Conservation (phyloP, 2,329 filamentous ascomycete genomes). For the Cercospora sojina region DNA sequence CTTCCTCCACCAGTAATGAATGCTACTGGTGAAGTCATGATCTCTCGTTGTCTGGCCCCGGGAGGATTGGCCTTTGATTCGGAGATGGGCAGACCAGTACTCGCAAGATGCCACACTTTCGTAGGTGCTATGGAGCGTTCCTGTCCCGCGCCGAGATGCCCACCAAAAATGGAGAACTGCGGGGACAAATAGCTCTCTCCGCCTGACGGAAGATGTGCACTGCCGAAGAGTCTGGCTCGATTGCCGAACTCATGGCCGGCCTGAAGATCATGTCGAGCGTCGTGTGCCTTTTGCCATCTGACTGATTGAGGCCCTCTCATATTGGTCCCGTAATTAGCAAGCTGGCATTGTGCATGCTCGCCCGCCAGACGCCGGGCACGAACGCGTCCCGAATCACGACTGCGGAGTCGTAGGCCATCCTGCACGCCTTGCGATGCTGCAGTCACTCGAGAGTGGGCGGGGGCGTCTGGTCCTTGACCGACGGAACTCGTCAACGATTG, state of each 20-base stretch:
- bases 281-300: not conserved
- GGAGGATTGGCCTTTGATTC: not conserved
- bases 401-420: not conserved
- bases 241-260: not conserved
- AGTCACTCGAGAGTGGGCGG: not conserved
- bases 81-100: too few relatives aligned
- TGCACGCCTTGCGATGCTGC: not conserved
- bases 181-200: not conserved
- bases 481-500: too few relatives aligned
- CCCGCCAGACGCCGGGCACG: not conserved
- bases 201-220: not conserved
- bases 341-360: not conserved
- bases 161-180: not conserved
- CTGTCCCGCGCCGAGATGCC: not conserved
- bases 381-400: not conserved
- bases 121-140: not conserved
- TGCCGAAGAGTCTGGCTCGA: not conserved
- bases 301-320: not conserved
- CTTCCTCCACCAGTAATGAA: constrained; percentile 27
- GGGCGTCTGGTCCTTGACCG: too few relatives aligned
- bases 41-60: not conserved
- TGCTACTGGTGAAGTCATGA: constrained; percentile 24
- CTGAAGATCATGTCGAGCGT: not conserved
- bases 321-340: not conserved
- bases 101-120: not conserved